Evolutionary conservation across 371 early-diverging fungal species (phyloP).

Genomic region (Mucor lusitanicus): DNA sequence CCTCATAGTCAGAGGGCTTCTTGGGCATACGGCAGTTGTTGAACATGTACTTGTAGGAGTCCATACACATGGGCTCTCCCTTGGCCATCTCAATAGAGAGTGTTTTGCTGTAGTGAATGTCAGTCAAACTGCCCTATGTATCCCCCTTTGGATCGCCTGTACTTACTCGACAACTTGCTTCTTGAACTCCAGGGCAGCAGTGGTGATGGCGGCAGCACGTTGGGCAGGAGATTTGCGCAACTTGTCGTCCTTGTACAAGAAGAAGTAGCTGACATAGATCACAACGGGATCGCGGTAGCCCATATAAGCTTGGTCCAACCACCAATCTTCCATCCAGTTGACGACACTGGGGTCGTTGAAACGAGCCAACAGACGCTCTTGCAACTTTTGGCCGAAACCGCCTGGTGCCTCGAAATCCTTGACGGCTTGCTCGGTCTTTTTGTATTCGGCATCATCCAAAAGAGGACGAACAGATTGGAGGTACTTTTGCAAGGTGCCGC

Average conservation of each 20-base stretch:
- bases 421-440: constrained; percentile 69
- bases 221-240: constrained; percentile 73
- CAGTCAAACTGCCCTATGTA: not conserved
- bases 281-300: constrained; percentile 97
- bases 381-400: constrained; percentile 81
- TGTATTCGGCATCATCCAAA: constrained; percentile 70
- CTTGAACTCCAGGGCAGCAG: constrained; percentile 90
- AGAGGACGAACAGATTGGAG: constrained; percentile 78
- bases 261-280: constrained; percentile 86
- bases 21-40: constrained; percentile 92
- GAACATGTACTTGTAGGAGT: constrained; percentile 95
- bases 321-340: constrained; percentile 96
- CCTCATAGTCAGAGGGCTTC: constrained; percentile 82
- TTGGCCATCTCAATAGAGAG: constrained; percentile 86
- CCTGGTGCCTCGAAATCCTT: constrained; percentile 80
- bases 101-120: constrained; percentile 48
- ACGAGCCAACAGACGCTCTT: constrained; percentile 76
- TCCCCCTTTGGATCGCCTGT: not conserved
- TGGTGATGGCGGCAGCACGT: constrained; percentile 88
- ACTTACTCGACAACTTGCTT: constrained; percentile 68
- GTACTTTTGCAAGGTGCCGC: constrained; percentile 81
- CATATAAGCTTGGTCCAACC: constrained; percentile 93
- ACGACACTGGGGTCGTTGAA: constrained; percentile 63
- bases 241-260: constrained; percentile 81
- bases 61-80: constrained; percentile 82